phyloP scores from a whole-genome alignment of 371 early-diverging fungal genomes.

The Gilbertella persicaria region DNA sequence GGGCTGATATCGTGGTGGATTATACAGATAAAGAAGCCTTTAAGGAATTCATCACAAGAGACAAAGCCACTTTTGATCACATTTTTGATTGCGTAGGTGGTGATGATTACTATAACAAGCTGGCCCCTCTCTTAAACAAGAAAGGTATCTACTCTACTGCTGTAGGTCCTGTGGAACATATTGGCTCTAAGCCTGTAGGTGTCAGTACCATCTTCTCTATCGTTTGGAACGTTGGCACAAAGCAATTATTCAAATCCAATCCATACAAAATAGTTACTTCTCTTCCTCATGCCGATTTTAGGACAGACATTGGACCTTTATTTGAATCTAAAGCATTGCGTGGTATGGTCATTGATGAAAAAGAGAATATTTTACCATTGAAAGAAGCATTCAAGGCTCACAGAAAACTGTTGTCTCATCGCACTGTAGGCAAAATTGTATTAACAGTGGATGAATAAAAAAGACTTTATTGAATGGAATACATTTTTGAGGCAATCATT shows the following conservation, averaged over 20 bases:
- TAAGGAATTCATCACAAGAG: constrained; percentile 18
- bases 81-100: constrained; percentile 59
- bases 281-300: constrained; percentile 11
- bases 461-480: background rate
- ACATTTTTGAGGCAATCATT: no score
- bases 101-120: constrained; percentile 41
- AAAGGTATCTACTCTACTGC: constrained; percentile 46
- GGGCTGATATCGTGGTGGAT: constrained; percentile 65
- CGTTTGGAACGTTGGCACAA: background rate
- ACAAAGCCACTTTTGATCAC: constrained; percentile 36
- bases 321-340: constrained; percentile 7
- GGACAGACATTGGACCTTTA: constrained; percentile 3
- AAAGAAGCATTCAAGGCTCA: constrained; percentile 47
- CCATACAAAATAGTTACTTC: background rate
- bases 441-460: constrained; percentile 18
- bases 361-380: constrained; percentile 27
- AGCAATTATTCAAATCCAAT: constrained; percentile 9
- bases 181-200: constrained; percentile 14
- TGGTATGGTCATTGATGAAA: background rate
- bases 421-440: constrained; percentile 58
- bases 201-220: background rate
- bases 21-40: constrained; percentile 44
- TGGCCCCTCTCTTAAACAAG: constrained; percentile 30
- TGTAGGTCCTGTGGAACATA: constrained; percentile 38
- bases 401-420: constrained; percentile 37